phyloP scores from a whole-genome alignment of 257 asterid genomes.

The Rubia yunnanensis region DNA sequence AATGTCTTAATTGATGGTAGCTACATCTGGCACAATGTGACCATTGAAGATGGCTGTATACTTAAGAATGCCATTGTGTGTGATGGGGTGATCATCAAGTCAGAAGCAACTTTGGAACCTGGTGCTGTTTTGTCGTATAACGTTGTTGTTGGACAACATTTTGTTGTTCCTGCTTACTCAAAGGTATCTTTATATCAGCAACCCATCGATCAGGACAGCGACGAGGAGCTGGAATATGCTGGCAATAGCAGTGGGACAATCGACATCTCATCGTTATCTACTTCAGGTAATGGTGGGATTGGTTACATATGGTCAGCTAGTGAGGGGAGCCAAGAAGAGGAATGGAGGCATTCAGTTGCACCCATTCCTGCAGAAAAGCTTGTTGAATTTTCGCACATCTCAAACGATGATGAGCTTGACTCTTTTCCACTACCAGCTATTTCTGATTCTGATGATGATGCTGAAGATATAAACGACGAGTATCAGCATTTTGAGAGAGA shows the following conservation, averaged over 20 bases:
- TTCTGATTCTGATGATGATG: conserved; percentile 47
- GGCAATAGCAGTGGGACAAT: conserved; percentile 54
- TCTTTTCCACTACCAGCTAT: conserved; percentile 55
- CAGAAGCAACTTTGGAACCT: conserved; percentile 67
- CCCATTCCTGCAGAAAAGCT: conserved; percentile 74
- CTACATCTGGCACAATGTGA: conserved; percentile 82
- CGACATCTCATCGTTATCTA: conserved; percentile 41
- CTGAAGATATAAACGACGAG: conserved; percentile 53
- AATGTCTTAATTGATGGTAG: conserved; percentile 81
- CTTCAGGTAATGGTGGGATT: conserved; percentile 62
- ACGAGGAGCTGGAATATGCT: conserved; percentile 96
- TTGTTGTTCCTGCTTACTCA: conserved; percentile 83
- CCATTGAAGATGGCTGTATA: conserved; percentile 81
- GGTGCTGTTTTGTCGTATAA: conserved; percentile 79
- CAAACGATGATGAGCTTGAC: conserved; percentile 46
- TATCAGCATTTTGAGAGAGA: conserved; percentile 59
- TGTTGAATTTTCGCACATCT: conserved; percentile 32
- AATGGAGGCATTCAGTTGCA: conserved; percentile 93
- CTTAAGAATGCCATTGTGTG: conserved; percentile 86
- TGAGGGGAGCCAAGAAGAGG: conserved; percentile 78
- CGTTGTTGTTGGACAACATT: conserved; percentile 68
- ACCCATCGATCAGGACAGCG: conserved; percentile 90
- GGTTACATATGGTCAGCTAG: conserved; percentile 84
- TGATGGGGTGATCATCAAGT: conserved; percentile 71
- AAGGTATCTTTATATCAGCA: conserved; percentile 80